phyloP scores from a whole-genome alignment of 2,329 filamentous ascomycete genomes.

The Amylocarpus encephaloides region DNA sequence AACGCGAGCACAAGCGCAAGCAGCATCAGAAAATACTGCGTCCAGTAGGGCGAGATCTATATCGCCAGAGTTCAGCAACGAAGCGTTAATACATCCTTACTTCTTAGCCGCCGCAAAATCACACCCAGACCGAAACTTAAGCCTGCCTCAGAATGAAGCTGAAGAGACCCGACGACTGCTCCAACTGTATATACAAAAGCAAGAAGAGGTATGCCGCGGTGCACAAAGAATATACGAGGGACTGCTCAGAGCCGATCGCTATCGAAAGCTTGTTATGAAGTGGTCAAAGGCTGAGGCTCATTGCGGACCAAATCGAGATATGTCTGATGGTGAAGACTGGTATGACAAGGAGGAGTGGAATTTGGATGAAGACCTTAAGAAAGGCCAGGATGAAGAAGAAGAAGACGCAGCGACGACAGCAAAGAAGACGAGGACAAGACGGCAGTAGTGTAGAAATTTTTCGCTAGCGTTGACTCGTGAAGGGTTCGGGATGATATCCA shows the following conservation, averaged over 20 bases:
- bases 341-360: conserved; percentile 79
- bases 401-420: conserved; percentile 53
- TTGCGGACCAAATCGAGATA: conserved; percentile 54
- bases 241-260: conserved; percentile 64
- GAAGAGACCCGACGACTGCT: conserved; percentile 71
- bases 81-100: conserved; percentile 64
- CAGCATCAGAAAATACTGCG: conserved; percentile 32
- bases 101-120: conserved; percentile 60
- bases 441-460: conserved; percentile 24
- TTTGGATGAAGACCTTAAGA: conserved; percentile 66
- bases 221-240: conserved; percentile 62
- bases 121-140: conserved; percentile 62
- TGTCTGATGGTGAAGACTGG: conserved; percentile 88
- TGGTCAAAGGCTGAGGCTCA: conserved; percentile 78
- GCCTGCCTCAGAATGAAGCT: conserved; percentile 66
- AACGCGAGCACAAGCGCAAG: conserved; percentile 46
- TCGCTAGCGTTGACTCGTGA: neutral
- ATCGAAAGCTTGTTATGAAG: conserved; percentile 63
- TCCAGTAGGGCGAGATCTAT: conserved; percentile 30
- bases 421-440: conserved; percentile 43
- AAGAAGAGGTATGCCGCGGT: conserved; percentile 74
- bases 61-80: conserved; percentile 40
- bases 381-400: conserved; percentile 77
- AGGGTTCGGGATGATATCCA: conserved; percentile 4
- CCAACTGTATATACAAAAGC: conserved; percentile 75